Evolutionary conservation across 176 grass and related monocot species (phyloP).

Genomic region (Bothriochloa decipiens): DNA sequence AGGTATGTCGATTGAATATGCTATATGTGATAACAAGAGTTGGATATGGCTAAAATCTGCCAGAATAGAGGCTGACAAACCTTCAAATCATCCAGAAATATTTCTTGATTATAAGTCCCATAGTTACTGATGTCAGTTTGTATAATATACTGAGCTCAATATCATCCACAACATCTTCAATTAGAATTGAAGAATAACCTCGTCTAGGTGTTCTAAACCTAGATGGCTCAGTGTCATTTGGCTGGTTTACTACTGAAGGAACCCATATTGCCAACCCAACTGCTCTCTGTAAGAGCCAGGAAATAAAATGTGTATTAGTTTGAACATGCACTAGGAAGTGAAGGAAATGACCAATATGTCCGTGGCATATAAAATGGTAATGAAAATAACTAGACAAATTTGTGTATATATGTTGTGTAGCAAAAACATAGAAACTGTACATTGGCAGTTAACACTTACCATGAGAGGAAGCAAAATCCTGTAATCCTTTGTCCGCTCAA

Average conservation of each 20-base stretch:
- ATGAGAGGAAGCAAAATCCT: constrained; percentile 97
- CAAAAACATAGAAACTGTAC: background rate
- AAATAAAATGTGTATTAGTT: constrained; percentile 4
- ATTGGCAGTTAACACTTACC: constrained; percentile 53
- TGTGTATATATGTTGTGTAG: background rate
- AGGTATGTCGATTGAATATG: background rate
- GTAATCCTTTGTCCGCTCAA: constrained; percentile 98
- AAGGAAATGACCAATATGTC: background rate
- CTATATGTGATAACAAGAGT: constrained; percentile 25
- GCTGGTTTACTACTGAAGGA: constrained; percentile 88
- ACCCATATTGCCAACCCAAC: constrained; percentile 99
- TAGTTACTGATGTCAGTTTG: constrained; percentile 51
- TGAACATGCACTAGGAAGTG: constrained; percentile 1
- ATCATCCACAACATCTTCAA: constrained; percentile 53
- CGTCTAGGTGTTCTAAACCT: constrained; percentile 56
- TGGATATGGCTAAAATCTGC: background rate
- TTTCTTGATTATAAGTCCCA: constrained; percentile 63
- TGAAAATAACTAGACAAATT: background rate
- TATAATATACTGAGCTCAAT: constrained; percentile 67
- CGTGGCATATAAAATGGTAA: constrained; percentile 1
- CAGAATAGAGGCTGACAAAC: constrained; percentile 49
- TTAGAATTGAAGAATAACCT: constrained; percentile 72
- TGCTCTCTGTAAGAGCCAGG: constrained; percentile 62
- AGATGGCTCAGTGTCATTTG: constrained; percentile 50
- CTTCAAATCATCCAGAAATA: constrained; percentile 94